Conservation (phyloP, 2,329 filamentous ascomycete species). For the Colletotrichum musae region DNA sequence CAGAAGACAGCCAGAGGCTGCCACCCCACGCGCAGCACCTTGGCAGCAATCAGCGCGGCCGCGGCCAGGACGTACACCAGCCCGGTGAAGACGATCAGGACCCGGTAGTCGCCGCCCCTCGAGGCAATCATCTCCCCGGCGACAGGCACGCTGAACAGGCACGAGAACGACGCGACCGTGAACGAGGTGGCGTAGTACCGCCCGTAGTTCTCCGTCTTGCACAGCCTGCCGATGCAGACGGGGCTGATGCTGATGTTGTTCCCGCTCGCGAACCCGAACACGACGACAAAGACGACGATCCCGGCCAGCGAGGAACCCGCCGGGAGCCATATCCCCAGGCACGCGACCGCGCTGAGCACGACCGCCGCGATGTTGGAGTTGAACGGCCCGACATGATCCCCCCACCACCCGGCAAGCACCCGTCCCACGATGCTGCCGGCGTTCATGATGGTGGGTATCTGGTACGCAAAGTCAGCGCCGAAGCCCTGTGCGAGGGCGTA, state of each 20-base stretch:
- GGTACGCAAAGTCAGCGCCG: conserved; percentile 75
- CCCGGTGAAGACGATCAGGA: conserved; percentile 76
- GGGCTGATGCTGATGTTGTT: conserved; percentile 86
- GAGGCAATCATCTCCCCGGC: conserved; percentile 74
- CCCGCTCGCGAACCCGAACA: conserved; percentile 88
- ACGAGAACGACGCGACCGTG: conserved; percentile 77
- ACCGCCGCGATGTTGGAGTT: conserved; percentile 85
- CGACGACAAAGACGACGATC: conserved; percentile 78
- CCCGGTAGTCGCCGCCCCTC: conserved; percentile 72
- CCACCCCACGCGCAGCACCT: conserved; percentile 52
- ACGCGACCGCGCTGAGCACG: conserved; percentile 70
- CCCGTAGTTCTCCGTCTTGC: conserved; percentile 85
- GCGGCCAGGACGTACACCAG: conserved; percentile 71
- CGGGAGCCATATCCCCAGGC: conserved; percentile 84
- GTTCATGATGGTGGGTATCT: conserved; percentile 86
- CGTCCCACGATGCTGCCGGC: conserved; percentile 84
- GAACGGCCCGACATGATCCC: conserved; percentile 86
- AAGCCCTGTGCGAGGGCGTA: conserved; percentile 80
- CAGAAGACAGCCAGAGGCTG: conserved; percentile 28
- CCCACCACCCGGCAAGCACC: conserved; percentile 81
- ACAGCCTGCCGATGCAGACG: conserved; percentile 86
- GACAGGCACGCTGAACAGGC: conserved; percentile 79
- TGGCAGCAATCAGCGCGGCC: conserved; percentile 68
- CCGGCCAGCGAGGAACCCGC: conserved; percentile 69
- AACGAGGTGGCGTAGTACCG: conserved; percentile 89